Evolutionary conservation across 495 filamentous ascomycete genomes (phyloP).

Genomic region (Letharia lupina): DNA sequence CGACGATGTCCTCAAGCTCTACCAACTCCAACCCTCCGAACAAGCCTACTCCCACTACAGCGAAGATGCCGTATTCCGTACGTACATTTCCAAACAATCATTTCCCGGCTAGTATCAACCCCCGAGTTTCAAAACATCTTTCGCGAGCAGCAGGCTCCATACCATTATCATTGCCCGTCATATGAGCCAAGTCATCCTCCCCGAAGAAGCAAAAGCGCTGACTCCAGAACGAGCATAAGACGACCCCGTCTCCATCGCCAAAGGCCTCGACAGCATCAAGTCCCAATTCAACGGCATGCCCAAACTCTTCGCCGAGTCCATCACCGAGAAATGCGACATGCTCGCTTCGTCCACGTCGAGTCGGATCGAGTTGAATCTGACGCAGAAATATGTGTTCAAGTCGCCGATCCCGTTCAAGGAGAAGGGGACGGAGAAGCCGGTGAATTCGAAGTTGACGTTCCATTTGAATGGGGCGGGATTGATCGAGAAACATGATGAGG

Average conservation of each 20-base stretch:
- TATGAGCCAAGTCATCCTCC: background rate
- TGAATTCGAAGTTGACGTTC: conserved; percentile 22
- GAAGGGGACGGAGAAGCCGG: conserved; percentile 18
- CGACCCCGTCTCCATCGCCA: conserved; percentile 26
- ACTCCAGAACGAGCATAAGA: conserved; percentile 15
- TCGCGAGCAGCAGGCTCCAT: background rate
- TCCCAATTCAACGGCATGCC: conserved; percentile 24
- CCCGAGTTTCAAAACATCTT: too few relatives aligned
- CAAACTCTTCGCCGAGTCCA: conserved; percentile 22
- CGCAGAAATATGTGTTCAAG: conserved; percentile 22
- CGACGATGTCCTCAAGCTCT: conserved; percentile 20
- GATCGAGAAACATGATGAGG: conserved; percentile 22
- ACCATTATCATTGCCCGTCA: too few relatives aligned
- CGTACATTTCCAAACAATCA: background rate
- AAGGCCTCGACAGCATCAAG: conserved; percentile 24
- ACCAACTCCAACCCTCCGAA: conserved; percentile 18
- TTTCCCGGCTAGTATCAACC: background rate
- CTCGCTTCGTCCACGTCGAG: conserved; percentile 11
- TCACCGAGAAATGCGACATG: conserved; percentile 21
- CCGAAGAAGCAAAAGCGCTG: background rate
- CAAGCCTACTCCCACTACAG: conserved; percentile 14
- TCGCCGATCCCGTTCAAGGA: conserved; percentile 14
- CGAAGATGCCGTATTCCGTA: conserved; percentile 2
- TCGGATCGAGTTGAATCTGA: conserved; percentile 16
- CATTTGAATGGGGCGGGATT: conserved; percentile 14